A percentile compares a stretch with the other conserved stretches of the same genome.
Evolutionary conservation across 441 rosid species (phyloP).

Genomic region (Mallotus repandus): DNA sequence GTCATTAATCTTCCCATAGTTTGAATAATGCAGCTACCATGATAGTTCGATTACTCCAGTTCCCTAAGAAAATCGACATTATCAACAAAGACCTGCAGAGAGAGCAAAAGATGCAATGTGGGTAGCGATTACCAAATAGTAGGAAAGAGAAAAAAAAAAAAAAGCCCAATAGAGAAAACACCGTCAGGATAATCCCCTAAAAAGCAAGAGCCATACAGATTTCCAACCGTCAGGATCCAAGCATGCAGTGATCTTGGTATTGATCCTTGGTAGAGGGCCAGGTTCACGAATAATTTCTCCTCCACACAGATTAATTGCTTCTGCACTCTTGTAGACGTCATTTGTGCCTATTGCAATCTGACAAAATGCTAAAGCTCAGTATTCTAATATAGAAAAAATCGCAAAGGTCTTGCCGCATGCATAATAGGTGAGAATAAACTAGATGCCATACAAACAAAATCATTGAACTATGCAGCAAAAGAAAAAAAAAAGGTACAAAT

Average conservation of each 20-base stretch:
- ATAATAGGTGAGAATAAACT: not conserved
- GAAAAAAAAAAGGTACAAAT: not conserved
- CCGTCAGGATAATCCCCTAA: too few relatives aligned
- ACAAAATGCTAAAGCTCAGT: constrained; percentile 4
- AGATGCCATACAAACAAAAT: not conserved
- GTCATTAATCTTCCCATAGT: constrained; percentile 19
- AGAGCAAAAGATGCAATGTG: not conserved
- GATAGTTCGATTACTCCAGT: constrained; percentile 33
- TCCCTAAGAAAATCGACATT: constrained; percentile 40
- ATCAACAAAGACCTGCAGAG: constrained; percentile 42
- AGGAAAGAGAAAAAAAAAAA: not conserved
- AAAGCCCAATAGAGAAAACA: not conserved
- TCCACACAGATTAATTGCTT: constrained; percentile 65
- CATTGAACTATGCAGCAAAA: not conserved
- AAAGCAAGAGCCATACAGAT: constrained; percentile 39
- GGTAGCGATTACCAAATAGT: not conserved
- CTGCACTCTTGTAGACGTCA: constrained; percentile 84
- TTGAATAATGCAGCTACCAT: constrained; percentile 14
- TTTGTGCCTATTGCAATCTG: constrained; percentile 89
- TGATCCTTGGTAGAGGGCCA: constrained; percentile 85
- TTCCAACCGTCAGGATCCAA: constrained; percentile 97
- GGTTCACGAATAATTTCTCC: constrained; percentile 69
- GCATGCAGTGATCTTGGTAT: constrained; percentile 81
- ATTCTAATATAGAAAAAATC: not conserved
- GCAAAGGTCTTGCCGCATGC: not conserved